phyloP scores from a whole-genome alignment of 371 early-diverging fungal species.

The Mortierella polycephala region DNA sequence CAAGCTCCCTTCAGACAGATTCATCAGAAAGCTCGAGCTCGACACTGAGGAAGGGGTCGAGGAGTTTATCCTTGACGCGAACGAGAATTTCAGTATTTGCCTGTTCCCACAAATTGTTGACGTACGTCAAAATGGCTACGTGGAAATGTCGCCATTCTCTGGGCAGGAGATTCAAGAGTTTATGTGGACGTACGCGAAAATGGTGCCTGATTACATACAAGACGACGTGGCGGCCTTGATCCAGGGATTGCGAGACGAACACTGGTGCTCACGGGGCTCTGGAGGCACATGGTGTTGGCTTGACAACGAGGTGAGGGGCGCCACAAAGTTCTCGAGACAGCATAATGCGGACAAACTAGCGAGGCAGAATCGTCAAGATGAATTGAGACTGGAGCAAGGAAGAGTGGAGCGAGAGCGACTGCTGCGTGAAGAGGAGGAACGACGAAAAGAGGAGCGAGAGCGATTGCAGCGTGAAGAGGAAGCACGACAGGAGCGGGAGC shows the following conservation, averaged over 20 bases:
- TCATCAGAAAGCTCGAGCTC: neutral
- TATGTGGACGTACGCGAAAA: neutral
- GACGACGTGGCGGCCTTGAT: constrained; percentile 2
- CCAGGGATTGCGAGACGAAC: neutral
- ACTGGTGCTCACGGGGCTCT: constrained; percentile 2
- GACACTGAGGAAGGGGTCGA: neutral
- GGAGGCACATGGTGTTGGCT: neutral
- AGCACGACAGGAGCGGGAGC: neutral
- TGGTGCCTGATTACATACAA: neutral
- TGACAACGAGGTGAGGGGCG: neutral
- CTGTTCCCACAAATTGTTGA: no score
- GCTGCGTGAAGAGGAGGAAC: neutral
- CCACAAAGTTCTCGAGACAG: neutral
- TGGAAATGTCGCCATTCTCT: neutral
- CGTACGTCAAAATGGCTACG: neutral
- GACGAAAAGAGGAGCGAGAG: neutral
- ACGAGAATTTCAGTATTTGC: no score
- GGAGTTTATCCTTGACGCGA: neutral
- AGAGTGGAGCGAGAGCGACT: neutral
- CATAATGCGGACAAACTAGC: neutral
- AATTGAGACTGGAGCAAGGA: neutral
- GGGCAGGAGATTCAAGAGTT: neutral
- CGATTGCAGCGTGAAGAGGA: neutral
- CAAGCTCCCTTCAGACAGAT: neutral
- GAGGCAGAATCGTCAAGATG: neutral